Percentiles rank a stretch among this genome's conserved stretches.
These are phyloP conservation scores for Chlamydomonas eustigma DNA, from an alignment of 139 green algal species.

Conservation along the genomic window DNA sequence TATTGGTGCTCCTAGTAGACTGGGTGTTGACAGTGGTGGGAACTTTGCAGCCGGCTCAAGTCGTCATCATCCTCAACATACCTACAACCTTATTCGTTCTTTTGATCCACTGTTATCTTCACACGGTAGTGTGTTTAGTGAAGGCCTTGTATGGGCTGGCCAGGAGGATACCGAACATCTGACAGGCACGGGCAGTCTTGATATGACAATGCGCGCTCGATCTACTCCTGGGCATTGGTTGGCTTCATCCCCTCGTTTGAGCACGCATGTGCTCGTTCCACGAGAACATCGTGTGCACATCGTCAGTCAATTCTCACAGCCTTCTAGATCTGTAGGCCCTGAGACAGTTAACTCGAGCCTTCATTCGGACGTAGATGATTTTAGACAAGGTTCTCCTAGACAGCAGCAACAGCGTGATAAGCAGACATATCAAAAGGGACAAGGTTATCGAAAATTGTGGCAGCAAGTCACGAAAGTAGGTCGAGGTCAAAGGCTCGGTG, in stretches of 20 bases:
- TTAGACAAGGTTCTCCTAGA: background rate
- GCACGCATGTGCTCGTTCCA: background rate
- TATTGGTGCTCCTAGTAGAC: background rate
- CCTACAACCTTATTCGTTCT: background rate
- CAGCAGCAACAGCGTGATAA: background rate
- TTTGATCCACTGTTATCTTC: background rate
- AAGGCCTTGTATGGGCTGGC: background rate
- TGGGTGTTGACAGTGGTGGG: background rate
- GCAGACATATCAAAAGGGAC: slow-evolving; percentile 15
- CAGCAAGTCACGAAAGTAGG: slow-evolving; percentile 55
- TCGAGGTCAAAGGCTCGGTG: slow-evolving; percentile 38
- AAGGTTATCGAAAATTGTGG: slow-evolving; percentile 75
- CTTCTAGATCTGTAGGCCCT: background rate
- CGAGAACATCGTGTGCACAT: background rate
- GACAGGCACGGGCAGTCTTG: no score
- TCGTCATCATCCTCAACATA: background rate
- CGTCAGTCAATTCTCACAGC: background rate
- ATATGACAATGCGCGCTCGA: no score
- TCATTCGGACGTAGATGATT: background rate
- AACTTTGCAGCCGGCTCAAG: background rate
- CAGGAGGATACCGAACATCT: background rate
- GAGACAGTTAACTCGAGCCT: background rate
- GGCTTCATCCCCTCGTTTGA: no score
- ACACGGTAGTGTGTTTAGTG: background rate
- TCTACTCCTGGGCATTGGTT: no score